A percentile compares a stretch with the other conserved stretches of the same genome.
Evolutionary conservation across 2,329 filamentous ascomycete genomes (phyloP).

Genomic region (Mariannaea sp.): DNA sequence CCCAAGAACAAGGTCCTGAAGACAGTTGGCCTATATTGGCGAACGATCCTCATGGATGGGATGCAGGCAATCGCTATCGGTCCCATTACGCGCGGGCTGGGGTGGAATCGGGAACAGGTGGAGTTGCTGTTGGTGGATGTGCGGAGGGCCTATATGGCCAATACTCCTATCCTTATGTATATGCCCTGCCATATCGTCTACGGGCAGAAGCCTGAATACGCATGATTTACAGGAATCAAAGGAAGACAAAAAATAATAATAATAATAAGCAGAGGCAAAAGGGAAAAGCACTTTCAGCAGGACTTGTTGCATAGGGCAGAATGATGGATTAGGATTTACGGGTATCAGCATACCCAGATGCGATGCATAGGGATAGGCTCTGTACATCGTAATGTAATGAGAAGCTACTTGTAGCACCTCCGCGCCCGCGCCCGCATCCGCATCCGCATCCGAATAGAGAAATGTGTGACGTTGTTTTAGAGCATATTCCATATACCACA

Average conservation of each 20-base stretch:
- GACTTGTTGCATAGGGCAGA: too few species aligned
- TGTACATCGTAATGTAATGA: too few species aligned
- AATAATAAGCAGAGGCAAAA: neutral
- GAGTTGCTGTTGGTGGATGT: slow-evolving; percentile 55
- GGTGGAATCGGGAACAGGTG: slow-evolving; percentile 54
- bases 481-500: too few species aligned
- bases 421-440: too few species aligned
- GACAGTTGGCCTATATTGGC: slow-evolving; percentile 57
- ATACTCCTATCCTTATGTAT: slow-evolving; percentile 52
- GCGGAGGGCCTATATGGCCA: slow-evolving; percentile 53
- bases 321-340: too few species aligned
- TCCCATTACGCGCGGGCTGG: slow-evolving; percentile 55
- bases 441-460: too few species aligned
- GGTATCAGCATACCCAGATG: too few species aligned
- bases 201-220: slow-evolving; percentile 53
- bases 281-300: neutral
- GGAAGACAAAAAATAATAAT: neutral
- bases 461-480: too few species aligned
- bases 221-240: neutral
- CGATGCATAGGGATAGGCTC: too few species aligned
- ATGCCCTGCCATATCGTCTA: slow-evolving; percentile 62
- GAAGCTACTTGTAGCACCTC: too few species aligned
- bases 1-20: slow-evolving; percentile 57
- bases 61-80: slow-evolving; percentile 57
- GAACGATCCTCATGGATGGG: slow-evolving; percentile 55